phyloP scores from a whole-genome alignment of 306 rosid species.

The Lathyrus aphaca region DNA sequence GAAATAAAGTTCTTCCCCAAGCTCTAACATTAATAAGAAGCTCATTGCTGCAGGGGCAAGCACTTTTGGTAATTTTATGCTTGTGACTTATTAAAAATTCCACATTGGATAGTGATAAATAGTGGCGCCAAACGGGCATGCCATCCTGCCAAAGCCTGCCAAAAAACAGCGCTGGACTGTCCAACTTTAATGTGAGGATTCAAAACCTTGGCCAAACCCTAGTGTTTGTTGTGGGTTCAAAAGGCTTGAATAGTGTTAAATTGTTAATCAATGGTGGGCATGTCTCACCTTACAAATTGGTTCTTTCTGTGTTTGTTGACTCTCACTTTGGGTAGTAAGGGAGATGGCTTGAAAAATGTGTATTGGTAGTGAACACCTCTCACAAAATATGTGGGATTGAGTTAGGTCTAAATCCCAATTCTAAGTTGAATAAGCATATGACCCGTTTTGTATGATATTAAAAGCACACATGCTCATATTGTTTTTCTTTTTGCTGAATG shows the following conservation, averaged over 20 bases:
- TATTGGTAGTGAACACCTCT: not conserved
- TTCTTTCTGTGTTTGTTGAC: not conserved
- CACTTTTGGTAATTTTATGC: constrained; percentile 70
- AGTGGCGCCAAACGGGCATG: too few species aligned
- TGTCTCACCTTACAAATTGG: not conserved
- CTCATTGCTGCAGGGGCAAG: constrained; percentile 97
- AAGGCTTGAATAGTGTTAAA: not conserved
- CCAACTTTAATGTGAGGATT: too few species aligned
- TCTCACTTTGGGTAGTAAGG: not conserved
- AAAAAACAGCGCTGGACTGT: too few species aligned
- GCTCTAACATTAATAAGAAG: constrained; percentile 88
- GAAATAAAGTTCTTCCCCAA: constrained; percentile 98
- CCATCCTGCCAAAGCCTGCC: too few species aligned
- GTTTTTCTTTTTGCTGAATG: constrained; percentile 18
- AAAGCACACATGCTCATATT: constrained; percentile 40
- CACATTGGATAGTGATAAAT: not conserved
- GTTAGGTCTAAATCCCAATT: constrained; percentile 3
- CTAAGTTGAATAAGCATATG: constrained; percentile 12
- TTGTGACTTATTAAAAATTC: not conserved
- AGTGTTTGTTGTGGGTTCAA: not conserved
- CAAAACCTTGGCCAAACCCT: not conserved
- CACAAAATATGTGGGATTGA: not conserved
- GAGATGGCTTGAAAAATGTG: not conserved
- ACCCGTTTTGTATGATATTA: constrained; percentile 19
- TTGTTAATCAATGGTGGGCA: not conserved